Evolutionary conservation across 139 green algal species (phyloP).

Genomic region (Spirogloea muscicola): DNA sequence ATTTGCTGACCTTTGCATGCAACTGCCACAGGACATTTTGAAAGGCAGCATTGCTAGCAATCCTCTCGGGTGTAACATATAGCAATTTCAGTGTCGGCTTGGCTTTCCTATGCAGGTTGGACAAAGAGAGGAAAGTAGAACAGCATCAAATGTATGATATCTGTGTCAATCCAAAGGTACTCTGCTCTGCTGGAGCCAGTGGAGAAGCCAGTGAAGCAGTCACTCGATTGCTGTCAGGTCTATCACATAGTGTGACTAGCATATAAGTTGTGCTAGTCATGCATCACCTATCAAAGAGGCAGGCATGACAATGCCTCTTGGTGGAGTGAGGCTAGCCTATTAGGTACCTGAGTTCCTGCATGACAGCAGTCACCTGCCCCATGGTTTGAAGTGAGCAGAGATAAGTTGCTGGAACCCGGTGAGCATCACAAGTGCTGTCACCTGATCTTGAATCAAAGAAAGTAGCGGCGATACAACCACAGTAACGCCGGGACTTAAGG

Average conservation of each 20-base stretch:
- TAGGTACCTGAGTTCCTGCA: conserved; percentile 29
- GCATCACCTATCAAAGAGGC: too few relatives aligned
- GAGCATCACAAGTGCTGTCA: conserved; percentile 28
- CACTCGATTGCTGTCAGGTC: too few relatives aligned
- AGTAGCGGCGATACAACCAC: conserved; percentile 94
- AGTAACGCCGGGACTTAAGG: conserved; percentile 73
- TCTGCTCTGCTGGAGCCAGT: too few relatives aligned
- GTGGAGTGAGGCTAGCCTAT: too few relatives aligned
- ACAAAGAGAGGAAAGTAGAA: too few relatives aligned
- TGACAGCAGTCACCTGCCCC: background rate
- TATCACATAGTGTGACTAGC: too few relatives aligned
- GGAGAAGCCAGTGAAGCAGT: too few relatives aligned
- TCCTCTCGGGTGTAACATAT: conserved; percentile 82
- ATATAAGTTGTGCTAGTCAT: too few relatives aligned
- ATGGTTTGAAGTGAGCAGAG: conserved; percentile 67
- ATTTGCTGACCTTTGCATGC: conserved; percentile 12
- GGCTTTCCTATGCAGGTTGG: conserved; percentile 17
- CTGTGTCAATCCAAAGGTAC: too few relatives aligned
- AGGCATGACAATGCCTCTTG: too few relatives aligned
- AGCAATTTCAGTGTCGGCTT: conserved; percentile 60
- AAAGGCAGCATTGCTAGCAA: conserved; percentile 56
- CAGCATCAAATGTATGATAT: too few relatives aligned
- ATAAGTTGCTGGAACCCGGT: conserved; percentile 70
- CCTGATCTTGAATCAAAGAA: conserved; percentile 73
- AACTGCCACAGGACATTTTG: conserved; percentile 19